These are phyloP conservation scores for Phytophthora crassamura DNA, from an alignment of 352 stramenopile species.

Conservation along the genomic window DNA sequence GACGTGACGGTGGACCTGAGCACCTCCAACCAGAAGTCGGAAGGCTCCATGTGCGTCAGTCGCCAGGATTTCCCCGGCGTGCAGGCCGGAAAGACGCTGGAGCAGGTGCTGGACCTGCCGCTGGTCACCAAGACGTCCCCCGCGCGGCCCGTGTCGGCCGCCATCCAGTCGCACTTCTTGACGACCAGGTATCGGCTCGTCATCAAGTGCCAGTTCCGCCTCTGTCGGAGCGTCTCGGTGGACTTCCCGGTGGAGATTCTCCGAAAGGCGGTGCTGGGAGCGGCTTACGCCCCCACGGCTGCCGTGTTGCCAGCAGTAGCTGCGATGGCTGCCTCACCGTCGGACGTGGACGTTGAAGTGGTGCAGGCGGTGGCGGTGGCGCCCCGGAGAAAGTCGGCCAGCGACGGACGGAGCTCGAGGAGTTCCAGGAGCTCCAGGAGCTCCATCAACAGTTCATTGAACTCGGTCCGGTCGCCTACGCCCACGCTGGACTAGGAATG, in stretches of 20 bases:
- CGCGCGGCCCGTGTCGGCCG: conserved; percentile 26
- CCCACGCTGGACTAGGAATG: conserved; percentile 10
- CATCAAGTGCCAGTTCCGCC: conserved; percentile 44
- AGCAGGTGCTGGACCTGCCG: conserved; percentile 40
- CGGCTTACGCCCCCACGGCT: conserved; percentile 16
- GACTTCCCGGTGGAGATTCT: conserved; percentile 42
- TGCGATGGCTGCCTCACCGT: conserved; percentile 14
- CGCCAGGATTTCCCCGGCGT: conserved; percentile 40
- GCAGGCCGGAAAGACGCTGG: conserved; percentile 26
- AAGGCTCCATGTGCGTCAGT: conserved; percentile 35
- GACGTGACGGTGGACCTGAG: conserved; percentile 34
- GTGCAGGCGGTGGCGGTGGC: conserved; percentile 24
- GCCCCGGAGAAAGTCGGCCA: conserved; percentile 30
- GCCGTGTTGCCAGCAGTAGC: conserved; percentile 26
- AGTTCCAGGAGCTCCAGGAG: conserved; percentile 30
- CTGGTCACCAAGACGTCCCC: conserved; percentile 30
- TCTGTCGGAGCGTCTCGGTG: conserved; percentile 39
- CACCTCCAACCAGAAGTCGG: conserved; percentile 18
- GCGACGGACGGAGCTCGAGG: conserved; percentile 24
- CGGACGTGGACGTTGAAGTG: conserved; percentile 17
- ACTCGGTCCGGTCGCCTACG: conserved; percentile 25
- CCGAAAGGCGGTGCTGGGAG: conserved; percentile 20
- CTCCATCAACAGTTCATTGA: too few relatives aligned
- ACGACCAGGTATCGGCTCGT: conserved; percentile 41
- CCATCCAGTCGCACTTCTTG: conserved; percentile 36